Evolutionary conservation across 768 basidiomycete species (phyloP).

Genomic region (Thelephora ganbajun): DNA sequence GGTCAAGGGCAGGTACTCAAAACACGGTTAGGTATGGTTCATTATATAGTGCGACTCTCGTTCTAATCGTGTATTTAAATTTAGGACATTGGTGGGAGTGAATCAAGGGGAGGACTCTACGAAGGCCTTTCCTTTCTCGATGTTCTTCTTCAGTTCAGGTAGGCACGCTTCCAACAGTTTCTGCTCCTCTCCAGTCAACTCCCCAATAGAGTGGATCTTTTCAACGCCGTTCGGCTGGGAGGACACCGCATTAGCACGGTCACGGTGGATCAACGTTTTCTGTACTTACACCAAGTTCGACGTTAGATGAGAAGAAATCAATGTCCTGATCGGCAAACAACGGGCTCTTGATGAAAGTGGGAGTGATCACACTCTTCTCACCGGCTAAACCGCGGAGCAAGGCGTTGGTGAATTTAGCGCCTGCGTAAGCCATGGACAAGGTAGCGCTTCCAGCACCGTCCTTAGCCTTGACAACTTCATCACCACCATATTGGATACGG

Average conservation of each 20-base stretch:
- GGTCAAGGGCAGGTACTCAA: slow-evolving; percentile 43
- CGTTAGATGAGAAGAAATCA: slow-evolving; percentile 87
- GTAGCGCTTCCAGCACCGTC: slow-evolving; percentile 71
- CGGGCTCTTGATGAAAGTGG: slow-evolving; percentile 83
- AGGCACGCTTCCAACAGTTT: slow-evolving; percentile 76
- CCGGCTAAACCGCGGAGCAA: slow-evolving; percentile 51
- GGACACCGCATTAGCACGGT: not conserved
- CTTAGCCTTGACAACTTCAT: slow-evolving; percentile 98
- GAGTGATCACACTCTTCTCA: slow-evolving; percentile 57
- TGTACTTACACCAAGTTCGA: slow-evolving; percentile 79
- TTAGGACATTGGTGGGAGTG: not conserved
- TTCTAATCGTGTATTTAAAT: not conserved
- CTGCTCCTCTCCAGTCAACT: slow-evolving; percentile 70
- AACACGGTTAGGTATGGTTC: slow-evolving; percentile 9
- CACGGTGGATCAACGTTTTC: not conserved
- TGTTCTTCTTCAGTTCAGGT: slow-evolving; percentile 94
- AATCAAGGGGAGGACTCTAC: slow-evolving; percentile 22
- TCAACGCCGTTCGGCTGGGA: slow-evolving; percentile 70
- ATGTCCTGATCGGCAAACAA: slow-evolving; percentile 77
- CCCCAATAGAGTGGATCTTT: slow-evolving; percentile 80
- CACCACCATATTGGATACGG: slow-evolving; percentile 95
- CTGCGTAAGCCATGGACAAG: slow-evolving; percentile 68
- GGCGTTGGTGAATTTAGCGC: slow-evolving; percentile 52
- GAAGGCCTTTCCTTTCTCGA: slow-evolving; percentile 84
- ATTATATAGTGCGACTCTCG: not conserved